Base-by-base conservation (phyloP, 345 rosid genomes). In the Clausena lansium region DNA sequence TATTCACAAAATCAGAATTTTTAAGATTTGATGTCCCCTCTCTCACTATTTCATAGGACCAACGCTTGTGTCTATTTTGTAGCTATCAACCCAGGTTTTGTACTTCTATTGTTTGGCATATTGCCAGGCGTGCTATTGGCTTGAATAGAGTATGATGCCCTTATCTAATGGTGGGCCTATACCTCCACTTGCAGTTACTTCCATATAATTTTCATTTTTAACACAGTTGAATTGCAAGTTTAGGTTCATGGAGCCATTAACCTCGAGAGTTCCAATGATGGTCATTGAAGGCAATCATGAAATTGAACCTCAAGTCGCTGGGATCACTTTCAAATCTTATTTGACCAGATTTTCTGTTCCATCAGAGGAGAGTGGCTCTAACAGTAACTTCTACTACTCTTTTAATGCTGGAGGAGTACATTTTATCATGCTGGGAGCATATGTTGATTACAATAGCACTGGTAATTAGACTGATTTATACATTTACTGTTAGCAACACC, bases 241-340 rank as follows among this genome's bases (percentile, higher is more conserved):
- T 79, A 93, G 98, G 89, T 95, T 90, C 81, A 93, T 95, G 98
- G 86, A 93, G 90, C 94, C 91, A 39, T 64, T 95, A 78, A 90
- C 82, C 59, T 93, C 98, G 19, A 89, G 85, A 85, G 88, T 89
- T 75, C 98, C 98, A 27, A 91, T 89, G 84, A 95, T 95, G 98
- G 95, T 93, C 76, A 82, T 89, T 20, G 93, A 88, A 80, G 98
- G 98, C 28, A 95, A 93, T 87, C 95, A 95, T 73, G 95, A 93
- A 81, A 93, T 95, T 65, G 98, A 95, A 77, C 90, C 90, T 74
- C 98, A 95, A 81, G 92, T 77, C 70, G 84, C 83, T 11, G 88
- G 88, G 73, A 68, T 87, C 74, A 90, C 93, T 66, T 95, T 93
- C 86, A 78, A 89, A 69, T 89, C 98, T 25, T 93, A 95, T 83